A percentile compares a stretch with the other conserved stretches of the same genome.
These are phyloP conservation scores for Trichocladium uniseriatum DNA, from an alignment of 495 filamentous ascomycete species.

Conservation along the genomic window DNA sequence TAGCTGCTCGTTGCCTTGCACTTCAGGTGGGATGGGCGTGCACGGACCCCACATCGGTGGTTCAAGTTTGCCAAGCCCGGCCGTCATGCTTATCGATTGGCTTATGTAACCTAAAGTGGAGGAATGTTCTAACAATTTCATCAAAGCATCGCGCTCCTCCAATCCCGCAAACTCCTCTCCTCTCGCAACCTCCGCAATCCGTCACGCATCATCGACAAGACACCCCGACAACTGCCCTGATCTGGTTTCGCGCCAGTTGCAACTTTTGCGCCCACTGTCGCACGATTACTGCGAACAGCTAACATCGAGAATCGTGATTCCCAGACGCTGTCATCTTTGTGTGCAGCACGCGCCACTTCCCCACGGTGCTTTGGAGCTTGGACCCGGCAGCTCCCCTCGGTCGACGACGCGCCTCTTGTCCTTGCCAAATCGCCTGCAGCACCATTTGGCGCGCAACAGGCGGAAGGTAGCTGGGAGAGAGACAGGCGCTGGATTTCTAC, in stretches of 20 bases:
- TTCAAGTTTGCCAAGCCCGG: no score
- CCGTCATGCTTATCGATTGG: conserved; percentile 1
- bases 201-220: conserved; percentile 8
- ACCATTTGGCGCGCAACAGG: not conserved
- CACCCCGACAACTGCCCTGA: not conserved
- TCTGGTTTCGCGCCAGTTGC: not conserved
- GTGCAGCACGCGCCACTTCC: not conserved
- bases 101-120: not conserved
- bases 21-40: not conserved
- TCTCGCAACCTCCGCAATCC: conserved; percentile 26
- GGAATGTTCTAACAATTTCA: conserved; percentile 2
- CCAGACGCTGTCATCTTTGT: not conserved
- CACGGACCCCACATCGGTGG: not conserved
- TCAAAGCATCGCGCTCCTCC: conserved; percentile 6
- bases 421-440: not conserved
- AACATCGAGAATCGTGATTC: not conserved
- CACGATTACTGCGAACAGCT: not conserved
- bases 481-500: conserved; percentile 2
- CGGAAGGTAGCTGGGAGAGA: conserved; percentile 1
- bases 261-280: not conserved
- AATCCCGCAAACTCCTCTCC: conserved; percentile 19
- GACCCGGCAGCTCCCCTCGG: conserved; percentile 1
- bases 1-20: conserved; percentile 23
- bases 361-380: conserved; percentile 9
- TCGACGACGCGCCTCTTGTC: not conserved